A percentile compares a stretch with the other conserved stretches of the same genome.
Conservation (phyloP, 108 stramenopile species). For the Nitzschia inconspicua region DNA sequence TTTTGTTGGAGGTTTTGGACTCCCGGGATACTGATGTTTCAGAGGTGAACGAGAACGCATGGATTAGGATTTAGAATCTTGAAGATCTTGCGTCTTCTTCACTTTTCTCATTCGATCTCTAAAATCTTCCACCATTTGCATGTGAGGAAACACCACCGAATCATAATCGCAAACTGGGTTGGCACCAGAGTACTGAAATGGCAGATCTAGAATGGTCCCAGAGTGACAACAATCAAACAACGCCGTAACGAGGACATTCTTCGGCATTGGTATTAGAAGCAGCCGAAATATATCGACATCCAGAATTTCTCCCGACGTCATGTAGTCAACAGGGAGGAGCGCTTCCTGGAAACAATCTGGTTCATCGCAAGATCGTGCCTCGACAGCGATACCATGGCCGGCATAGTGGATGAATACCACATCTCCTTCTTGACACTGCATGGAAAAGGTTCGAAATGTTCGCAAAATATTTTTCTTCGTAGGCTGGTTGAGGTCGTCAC, state of each 20-base stretch:
- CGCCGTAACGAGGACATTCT: slow-evolving; percentile 46
- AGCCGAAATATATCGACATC: slow-evolving; percentile 65
- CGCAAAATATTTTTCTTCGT: slow-evolving; percentile 56
- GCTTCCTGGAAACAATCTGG: slow-evolving; percentile 74
- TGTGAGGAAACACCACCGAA: slow-evolving; percentile 4
- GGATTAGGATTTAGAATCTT: too few relatives aligned
- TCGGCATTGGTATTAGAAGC: slow-evolving; percentile 54
- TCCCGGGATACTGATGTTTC: too few relatives aligned
- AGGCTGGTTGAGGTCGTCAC: too few relatives aligned
- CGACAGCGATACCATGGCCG: slow-evolving; percentile 61
- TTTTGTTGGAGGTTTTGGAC: too few relatives aligned
- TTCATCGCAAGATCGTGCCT: slow-evolving; percentile 56
- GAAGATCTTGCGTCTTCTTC: too few relatives aligned
- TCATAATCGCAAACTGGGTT: background rate
- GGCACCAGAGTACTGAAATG: slow-evolving; percentile 37
- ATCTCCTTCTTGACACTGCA: slow-evolving; percentile 41
- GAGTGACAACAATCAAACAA: slow-evolving; percentile 64
- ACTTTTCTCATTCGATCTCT: too few relatives aligned
- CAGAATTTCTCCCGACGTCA: slow-evolving; percentile 44
- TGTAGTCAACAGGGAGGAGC: slow-evolving; percentile 66
- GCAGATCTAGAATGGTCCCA: slow-evolving; percentile 73
- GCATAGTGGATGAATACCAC: slow-evolving; percentile 51
- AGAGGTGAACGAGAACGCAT: too few relatives aligned
- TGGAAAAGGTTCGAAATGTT: slow-evolving; percentile 49
- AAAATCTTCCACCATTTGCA: too few relatives aligned